Evolutionary conservation across 1,139 yeast species (phyloP).

Genomic region (Pichia sp.): DNA sequence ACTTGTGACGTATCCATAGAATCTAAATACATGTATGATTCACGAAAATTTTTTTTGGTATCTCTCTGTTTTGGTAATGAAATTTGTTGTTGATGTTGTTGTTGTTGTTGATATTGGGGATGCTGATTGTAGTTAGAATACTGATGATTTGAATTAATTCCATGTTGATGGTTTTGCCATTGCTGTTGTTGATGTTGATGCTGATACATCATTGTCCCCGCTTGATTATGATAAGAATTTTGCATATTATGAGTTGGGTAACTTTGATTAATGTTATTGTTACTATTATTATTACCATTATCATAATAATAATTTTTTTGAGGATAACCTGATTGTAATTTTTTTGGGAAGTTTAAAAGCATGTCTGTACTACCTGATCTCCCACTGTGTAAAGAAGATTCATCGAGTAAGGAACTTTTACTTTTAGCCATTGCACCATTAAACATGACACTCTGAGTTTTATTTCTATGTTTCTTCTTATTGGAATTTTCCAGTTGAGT

Average conservation of each 20-base stretch:
- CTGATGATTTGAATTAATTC: conserved; percentile 1
- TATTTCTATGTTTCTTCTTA: conserved; percentile 16
- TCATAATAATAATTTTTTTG: background rate
- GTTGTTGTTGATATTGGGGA: conserved; percentile 7
- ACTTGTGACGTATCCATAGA: background rate
- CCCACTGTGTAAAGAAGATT: conserved; percentile 11
- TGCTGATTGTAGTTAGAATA: conserved; percentile 3
- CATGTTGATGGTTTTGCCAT: conserved; percentile 1
- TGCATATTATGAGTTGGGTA: background rate
- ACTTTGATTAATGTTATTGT: background rate
- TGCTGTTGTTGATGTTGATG: conserved; percentile 2
- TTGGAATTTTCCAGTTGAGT: conserved; percentile 15
- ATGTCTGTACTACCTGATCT: conserved; percentile 1
- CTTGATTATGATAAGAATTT: background rate
- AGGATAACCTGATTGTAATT: background rate
- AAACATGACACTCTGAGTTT: conserved; percentile 17
- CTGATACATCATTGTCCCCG: background rate
- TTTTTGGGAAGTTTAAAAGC: background rate
- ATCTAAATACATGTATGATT: conserved; percentile 17
- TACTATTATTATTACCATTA: background rate
- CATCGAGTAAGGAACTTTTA: conserved; percentile 10
- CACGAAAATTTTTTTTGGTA: conserved; percentile 10
- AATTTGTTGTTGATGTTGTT: conserved; percentile 5
- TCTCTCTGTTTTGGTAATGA: conserved; percentile 5
- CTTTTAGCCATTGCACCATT: conserved; percentile 12